phyloP scores from a whole-genome alignment of 768 basidiomycete species.

The Termitomyces eurrhizus region DNA sequence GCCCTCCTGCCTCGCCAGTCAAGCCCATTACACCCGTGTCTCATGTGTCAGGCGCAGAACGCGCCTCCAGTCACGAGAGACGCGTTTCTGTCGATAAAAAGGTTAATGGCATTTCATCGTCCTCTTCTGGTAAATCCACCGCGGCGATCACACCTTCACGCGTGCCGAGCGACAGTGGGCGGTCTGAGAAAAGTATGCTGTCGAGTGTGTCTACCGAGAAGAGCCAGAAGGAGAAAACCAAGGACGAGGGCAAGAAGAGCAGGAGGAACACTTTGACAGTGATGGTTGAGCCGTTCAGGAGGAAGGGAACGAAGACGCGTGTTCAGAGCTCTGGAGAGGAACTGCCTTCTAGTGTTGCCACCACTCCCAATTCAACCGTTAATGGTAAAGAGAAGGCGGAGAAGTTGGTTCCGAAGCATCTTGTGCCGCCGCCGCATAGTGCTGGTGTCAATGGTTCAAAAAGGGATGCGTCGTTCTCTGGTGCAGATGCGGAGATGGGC shows the following conservation, averaged over 20 bases:
- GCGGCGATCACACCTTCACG: slow-evolving; percentile 18
- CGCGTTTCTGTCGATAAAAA: neutral
- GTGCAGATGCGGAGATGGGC: slow-evolving; percentile 27
- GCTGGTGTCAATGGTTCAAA: slow-evolving; percentile 7
- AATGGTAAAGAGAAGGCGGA: slow-evolving; percentile 7
- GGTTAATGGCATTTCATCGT: slow-evolving; percentile 23
- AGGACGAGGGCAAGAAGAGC: slow-evolving; percentile 47
- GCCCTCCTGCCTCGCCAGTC: slow-evolving; percentile 34
- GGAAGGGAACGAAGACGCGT: slow-evolving; percentile 33
- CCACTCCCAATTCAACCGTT: neutral
- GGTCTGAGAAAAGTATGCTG: slow-evolving; percentile 20
- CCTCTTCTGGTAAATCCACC: slow-evolving; percentile 4
- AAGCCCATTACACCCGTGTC: slow-evolving; percentile 15
- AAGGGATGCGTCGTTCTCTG: slow-evolving; percentile 12
- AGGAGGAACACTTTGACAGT: slow-evolving; percentile 83
- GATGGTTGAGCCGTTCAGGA: slow-evolving; percentile 76
- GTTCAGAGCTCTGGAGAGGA: slow-evolving; percentile 26
- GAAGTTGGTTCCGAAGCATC: slow-evolving; percentile 1
- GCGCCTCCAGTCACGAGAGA: slow-evolving; percentile 19
- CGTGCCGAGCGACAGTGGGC: slow-evolving; percentile 36
- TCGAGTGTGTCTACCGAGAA: slow-evolving; percentile 20
- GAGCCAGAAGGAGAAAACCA: slow-evolving; percentile 19
- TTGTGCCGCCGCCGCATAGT: slow-evolving; percentile 10
- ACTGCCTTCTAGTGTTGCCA: neutral
- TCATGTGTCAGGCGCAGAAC: slow-evolving; percentile 19